Percentiles rank a stretch among this genome's conserved stretches.
phyloP scores from a whole-genome alignment of 768 basidiomycete species.

The Pisolithus sp. region DNA sequence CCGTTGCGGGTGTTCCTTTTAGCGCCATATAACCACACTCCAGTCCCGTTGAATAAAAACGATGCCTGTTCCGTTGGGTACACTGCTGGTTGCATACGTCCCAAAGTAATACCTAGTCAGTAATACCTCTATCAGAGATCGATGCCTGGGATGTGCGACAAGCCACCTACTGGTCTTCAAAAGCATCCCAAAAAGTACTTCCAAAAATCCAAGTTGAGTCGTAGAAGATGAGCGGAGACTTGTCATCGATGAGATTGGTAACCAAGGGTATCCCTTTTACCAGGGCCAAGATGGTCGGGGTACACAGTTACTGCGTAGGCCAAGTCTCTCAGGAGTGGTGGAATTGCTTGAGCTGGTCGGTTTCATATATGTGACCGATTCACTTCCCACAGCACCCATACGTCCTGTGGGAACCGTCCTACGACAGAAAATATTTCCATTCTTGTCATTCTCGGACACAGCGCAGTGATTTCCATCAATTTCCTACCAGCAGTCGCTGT shows the following conservation, averaged over 20 bases:
- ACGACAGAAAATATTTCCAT: too few species aligned
- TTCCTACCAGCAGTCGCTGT: too few species aligned
- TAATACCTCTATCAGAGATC: not conserved
- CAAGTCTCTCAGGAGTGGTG: too few species aligned
- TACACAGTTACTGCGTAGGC: too few species aligned
- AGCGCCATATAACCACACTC: constrained; percentile 45
- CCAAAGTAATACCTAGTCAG: constrained; percentile 30
- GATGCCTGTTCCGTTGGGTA: constrained; percentile 27
- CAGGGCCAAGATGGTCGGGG: too few species aligned
- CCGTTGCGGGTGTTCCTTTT: constrained; percentile 41
- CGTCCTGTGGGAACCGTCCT: too few species aligned
- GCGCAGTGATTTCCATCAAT: too few species aligned
- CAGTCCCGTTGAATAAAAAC: constrained; percentile 45
- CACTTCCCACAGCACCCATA: too few species aligned
- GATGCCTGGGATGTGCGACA: not conserved
- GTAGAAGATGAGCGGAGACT: constrained; percentile 25
- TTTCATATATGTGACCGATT: too few species aligned
- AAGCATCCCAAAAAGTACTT: constrained; percentile 3
- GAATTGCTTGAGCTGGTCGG: too few species aligned
- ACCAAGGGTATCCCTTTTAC: constrained; percentile 17
- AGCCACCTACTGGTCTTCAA: constrained; percentile 15
- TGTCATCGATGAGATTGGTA: constrained; percentile 24
- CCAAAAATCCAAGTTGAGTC: constrained; percentile 16
- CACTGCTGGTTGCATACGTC: constrained; percentile 36
- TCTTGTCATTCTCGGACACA: too few species aligned